A percentile compares a stretch with the other conserved stretches of the same genome.
Evolutionary conservation across 2,329 filamentous ascomycete species (phyloP).

Genomic region (Pleoardoris graminearum): DNA sequence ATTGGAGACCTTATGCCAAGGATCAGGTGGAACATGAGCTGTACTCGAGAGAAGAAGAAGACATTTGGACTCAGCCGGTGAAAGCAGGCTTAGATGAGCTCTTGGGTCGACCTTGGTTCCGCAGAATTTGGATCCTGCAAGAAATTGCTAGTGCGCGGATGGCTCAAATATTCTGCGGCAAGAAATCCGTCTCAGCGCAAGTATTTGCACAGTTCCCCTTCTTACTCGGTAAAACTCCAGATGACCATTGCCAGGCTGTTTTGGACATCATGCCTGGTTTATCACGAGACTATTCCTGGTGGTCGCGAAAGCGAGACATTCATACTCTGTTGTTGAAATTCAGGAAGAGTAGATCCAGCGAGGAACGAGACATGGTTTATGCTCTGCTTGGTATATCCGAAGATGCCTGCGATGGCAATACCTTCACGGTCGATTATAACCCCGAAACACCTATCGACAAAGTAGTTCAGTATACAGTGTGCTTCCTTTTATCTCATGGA

Average conservation of each 20-base stretch:
- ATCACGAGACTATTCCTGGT: slow-evolving; percentile 15
- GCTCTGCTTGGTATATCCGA: slow-evolving; percentile 18
- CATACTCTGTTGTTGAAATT: slow-evolving; percentile 17
- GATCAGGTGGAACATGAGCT: too few relatives aligned
- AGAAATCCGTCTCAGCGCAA: slow-evolving; percentile 8
- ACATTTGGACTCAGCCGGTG: too few relatives aligned
- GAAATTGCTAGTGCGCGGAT: slow-evolving; percentile 13
- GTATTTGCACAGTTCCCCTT: slow-evolving; percentile 11
- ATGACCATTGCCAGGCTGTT: slow-evolving; percentile 16
- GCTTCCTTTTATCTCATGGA: too few relatives aligned
- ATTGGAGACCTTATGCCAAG: too few relatives aligned
- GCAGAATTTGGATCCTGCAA: slow-evolving; percentile 19
- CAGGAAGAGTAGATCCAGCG: slow-evolving; percentile 11
- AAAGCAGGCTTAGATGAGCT: slow-evolving; percentile 10
- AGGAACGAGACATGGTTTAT: slow-evolving; percentile 18
- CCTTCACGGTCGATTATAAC: too few relatives aligned
- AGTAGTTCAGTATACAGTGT: too few relatives aligned
- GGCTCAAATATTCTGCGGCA: slow-evolving; percentile 11
- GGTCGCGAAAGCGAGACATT: slow-evolving; percentile 13
- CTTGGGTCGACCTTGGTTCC: slow-evolving; percentile 15
- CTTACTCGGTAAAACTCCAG: slow-evolving; percentile 7
- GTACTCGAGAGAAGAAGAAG: too few relatives aligned
- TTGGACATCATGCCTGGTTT: slow-evolving; percentile 21
- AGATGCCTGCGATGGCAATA: slow-evolving; percentile 2
- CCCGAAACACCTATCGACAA: too few relatives aligned